Evolutionary conservation across 1,284 basidiomycete genomes (phyloP), one percentile per base, ranked within the genome.

Genomic region (Pyrrhoderma noxium): DNA sequence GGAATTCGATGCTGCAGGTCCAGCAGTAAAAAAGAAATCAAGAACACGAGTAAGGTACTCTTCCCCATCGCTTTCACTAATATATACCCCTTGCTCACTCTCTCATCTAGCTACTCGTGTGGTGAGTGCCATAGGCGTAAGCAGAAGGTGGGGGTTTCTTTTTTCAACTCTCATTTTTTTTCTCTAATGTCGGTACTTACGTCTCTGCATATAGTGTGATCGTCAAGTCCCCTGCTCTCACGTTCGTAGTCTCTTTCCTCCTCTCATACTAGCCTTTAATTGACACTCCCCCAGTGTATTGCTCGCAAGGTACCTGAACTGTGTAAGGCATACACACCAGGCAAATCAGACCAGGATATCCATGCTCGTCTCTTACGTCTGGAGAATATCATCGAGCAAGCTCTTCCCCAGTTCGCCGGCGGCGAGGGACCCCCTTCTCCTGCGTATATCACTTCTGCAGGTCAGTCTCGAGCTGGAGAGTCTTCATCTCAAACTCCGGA

Each of bases 111-210:
- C 64, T 89, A 88, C 59, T 89, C 86, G n/a, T 89, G 86, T 55
- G 85, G 86, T 34, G 86, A 89, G 69, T 89, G 87, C 57, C 87
- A 89, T 70, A 78, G 86, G 23, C 73, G 86, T 54, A 89, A 89
- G 64, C 86, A 89, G 67, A 89, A 89, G 77, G 86, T 85, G 48
- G 27, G 5, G 27, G 5, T 42, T 45, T 48, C 35, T 45, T 25
- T 23, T 31, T 11, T 34, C 8, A 40, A 14, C 14, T 40, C 16
- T 45, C 45, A 35, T 41, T 25, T 3, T 11, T 25, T 47, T 51
- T 51, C 36, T 56, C 37, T n/a, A 51, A 38, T 50, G 49, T 53
- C 43, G 54, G 52, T 51, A 54, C 60, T 64, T 59, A 58, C 52
- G 60, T 31, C 13, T 27, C 40, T 52, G 56, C 37, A 37, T 59